Base-by-base conservation (phyloP, 2,329 filamentous ascomycete species). In the Colletotrichum nymphaeae region DNA sequence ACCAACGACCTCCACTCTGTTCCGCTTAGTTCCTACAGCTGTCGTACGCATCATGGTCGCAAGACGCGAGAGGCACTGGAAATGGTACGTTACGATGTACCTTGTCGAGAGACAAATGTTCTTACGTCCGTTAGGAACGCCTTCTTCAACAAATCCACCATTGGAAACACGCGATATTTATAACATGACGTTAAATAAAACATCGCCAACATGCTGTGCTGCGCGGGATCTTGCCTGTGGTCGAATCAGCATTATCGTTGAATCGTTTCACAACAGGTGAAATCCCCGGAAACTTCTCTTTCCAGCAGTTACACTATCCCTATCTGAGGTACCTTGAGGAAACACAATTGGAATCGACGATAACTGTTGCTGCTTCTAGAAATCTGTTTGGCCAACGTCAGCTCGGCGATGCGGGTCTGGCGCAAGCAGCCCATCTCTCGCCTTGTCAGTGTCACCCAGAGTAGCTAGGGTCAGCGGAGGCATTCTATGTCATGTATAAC, bases 211-310 rank as follows among this genome's bases (percentile, higher is more conserved):
- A 57, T 59, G 70, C 14, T 26, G 67, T 73, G 56, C 55, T 19
- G 26, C 55, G 24, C 32, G 24, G 56, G 22, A 14, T 59, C 58
- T 12, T 49, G 26, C 26, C 22, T 26, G 12, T 52, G 65, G 22
- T 19, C 19, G 37, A 58, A 69, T 57, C 67, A 60, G 46, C 67
- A 22, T 73, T 73, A 71, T 71, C 67, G 67, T 66, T 19, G 28
- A 22, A 14, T 22, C 14, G 56, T 66, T 66, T 28, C 56, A 71
- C 67, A 32, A 19, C 62, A 26, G n/a, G 16, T 49, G n/a, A 66
- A 70, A 24, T 66, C 71, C 67, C 70, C 70, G 66, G 53, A 64
- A 35, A 53, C n/a, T 56, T 30, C 58, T 62, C 24, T 32, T 64
- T 46, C 19, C 12, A 35, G 32, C 35, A 12, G 59, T 60, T 46